Evolutionary conservation across 2,329 filamentous ascomycete genomes (phyloP).

Genomic region (Aspergillus ochraceus): DNA sequence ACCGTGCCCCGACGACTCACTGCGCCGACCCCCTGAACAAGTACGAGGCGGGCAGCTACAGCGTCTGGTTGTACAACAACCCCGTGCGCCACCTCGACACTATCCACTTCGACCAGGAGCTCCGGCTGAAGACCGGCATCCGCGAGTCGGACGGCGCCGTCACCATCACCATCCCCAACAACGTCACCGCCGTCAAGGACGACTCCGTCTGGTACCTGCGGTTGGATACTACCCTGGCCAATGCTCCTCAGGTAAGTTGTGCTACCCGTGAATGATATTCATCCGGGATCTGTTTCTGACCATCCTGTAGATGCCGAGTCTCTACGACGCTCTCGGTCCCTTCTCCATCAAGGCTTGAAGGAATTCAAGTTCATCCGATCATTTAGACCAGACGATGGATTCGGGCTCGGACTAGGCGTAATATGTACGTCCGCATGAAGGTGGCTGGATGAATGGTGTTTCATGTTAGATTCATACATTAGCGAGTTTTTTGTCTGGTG

Average conservation of each 20-base stretch:
- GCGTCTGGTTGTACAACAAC: constrained; percentile 33
- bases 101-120: constrained; percentile 21
- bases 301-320: constrained; percentile 24
- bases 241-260: constrained; percentile 30
- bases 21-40: constrained; percentile 23
- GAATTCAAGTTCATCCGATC: too few species aligned
- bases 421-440: neutral
- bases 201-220: constrained; percentile 32
- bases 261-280: neutral
- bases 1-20: constrained; percentile 28
- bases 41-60: constrained; percentile 25
- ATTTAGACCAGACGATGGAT: neutral
- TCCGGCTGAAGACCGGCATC: constrained; percentile 23
- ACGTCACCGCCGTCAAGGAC: constrained; percentile 27
- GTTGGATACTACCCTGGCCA: constrained; percentile 20
- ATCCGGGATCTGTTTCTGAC: neutral
- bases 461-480: neutral
- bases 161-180: constrained; percentile 25
- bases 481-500: neutral
- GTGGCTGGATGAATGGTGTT: neutral
- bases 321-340: constrained; percentile 30
- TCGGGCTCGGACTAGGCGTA: neutral
- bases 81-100: constrained; percentile 23
- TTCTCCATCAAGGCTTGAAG: constrained; percentile 19
- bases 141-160: constrained; percentile 19